These are phyloP conservation scores for Carex sylvatica DNA, from an alignment of 202 grass and related monocot species.

Conservation along the genomic window DNA sequence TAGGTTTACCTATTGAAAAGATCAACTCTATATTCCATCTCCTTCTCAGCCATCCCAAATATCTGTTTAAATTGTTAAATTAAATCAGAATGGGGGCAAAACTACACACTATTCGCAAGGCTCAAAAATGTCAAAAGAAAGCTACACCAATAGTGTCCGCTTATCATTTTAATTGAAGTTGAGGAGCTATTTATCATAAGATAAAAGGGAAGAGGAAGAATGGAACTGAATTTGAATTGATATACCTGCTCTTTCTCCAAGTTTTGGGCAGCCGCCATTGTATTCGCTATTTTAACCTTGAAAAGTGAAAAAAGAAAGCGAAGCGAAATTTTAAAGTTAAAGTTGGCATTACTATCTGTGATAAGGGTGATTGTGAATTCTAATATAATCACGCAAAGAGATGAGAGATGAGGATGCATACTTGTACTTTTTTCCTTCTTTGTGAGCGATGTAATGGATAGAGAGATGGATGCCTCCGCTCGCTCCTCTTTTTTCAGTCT, in stretches of 20 bases:
- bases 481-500: too few species aligned
- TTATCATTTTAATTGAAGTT: too few species aligned
- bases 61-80: slow-evolving; percentile 40
- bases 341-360: background rate
- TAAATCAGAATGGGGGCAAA: background rate
- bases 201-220: too few species aligned
- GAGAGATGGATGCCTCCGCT: too few species aligned
- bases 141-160: too few species aligned
- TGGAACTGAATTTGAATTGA: background rate
- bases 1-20: slow-evolving; percentile 69
- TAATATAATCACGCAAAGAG: too few species aligned
- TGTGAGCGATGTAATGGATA: too few species aligned
- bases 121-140: too few species aligned
- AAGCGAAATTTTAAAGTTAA: background rate
- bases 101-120: background rate
- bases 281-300: background rate
- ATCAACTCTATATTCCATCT: slow-evolving; percentile 99
- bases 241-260: slow-evolving; percentile 7
- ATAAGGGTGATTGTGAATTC: too few species aligned
- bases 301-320: background rate
- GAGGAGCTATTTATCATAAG: too few species aligned
- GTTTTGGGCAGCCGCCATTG: slow-evolving; percentile 9
- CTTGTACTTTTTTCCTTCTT: too few species aligned
- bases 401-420: too few species aligned
- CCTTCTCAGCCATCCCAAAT: slow-evolving; percentile 91